These are phyloP conservation scores for Stephanodiscus minutulus DNA, from an alignment of 108 stramenopile species.

Conservation along the genomic window DNA sequence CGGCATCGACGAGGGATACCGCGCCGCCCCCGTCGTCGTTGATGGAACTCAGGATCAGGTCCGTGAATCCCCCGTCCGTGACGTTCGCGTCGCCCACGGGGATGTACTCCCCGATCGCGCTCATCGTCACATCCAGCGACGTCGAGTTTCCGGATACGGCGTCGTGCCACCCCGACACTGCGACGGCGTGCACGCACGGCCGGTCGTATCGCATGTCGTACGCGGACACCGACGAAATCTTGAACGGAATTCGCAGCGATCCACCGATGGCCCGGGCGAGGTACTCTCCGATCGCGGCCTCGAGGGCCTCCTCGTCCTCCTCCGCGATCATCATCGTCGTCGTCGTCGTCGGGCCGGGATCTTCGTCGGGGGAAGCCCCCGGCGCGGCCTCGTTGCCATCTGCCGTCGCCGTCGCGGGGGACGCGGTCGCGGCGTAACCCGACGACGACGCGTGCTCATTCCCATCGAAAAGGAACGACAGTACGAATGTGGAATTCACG, in stretches of 20 bases:
- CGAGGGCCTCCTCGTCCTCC: slow-evolving; percentile 1
- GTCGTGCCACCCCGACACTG: neutral
- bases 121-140: slow-evolving; percentile 13
- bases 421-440: neutral
- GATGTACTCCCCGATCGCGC: neutral
- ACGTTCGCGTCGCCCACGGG: neutral
- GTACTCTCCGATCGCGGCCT: too few relatives aligned
- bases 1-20: neutral
- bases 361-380: too few relatives aligned
- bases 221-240: neutral
- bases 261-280: too few relatives aligned
- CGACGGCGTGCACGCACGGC: slow-evolving; percentile 21
- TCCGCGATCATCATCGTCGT: neutral
- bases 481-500: slow-evolving; percentile 7
- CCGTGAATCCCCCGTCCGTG: neutral
- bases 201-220: slow-evolving; percentile 17
- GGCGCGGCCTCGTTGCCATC: too few relatives aligned
- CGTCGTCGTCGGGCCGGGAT: too few relatives aligned
- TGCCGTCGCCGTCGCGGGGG: neutral
- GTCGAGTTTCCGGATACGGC: neutral
- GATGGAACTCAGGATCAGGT: neutral
- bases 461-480: slow-evolving; percentile 9
- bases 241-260: neutral
- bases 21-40: neutral
- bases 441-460: neutral